These are phyloP conservation scores for Elaeis guineensis DNA, from an alignment of 176 grass and related monocot genomes.

Conservation along the genomic window DNA sequence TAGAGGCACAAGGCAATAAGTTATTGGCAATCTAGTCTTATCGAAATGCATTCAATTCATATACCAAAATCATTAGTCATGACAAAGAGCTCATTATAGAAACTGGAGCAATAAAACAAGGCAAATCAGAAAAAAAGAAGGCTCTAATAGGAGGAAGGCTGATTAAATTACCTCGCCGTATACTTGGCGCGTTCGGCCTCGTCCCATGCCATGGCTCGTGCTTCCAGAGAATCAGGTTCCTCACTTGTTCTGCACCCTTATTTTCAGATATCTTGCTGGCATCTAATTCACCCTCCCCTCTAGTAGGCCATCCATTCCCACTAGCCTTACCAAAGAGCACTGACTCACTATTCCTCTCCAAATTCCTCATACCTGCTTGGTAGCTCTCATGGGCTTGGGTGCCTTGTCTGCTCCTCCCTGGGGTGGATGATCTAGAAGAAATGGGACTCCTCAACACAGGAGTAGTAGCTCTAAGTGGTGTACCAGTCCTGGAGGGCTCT, in stretches of 20 bases:
- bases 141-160: too few species aligned
- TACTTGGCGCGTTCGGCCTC: constrained; percentile 81
- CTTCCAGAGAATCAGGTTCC: constrained; percentile 38
- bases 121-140: too few species aligned
- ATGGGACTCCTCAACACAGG: constrained; percentile 70
- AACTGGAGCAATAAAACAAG: too few species aligned
- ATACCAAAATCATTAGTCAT: too few species aligned
- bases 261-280: constrained; percentile 11
- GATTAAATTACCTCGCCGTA: constrained; percentile 51
- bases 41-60: too few species aligned
- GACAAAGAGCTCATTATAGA: too few species aligned
- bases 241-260: not conserved
- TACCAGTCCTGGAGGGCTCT: constrained; percentile 83
- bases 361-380: constrained; percentile 22
- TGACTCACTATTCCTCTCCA: constrained; percentile 3
- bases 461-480: constrained; percentile 61
- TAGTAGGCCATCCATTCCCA: not conserved
- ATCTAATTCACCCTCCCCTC: not conserved
- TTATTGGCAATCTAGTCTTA: too few species aligned
- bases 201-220: constrained; percentile 69
- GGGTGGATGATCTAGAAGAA: constrained; percentile 62
- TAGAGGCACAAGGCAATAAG: too few species aligned
- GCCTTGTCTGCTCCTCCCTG: constrained; percentile 28
- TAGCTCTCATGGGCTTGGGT: constrained; percentile 16
- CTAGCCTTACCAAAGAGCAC: not conserved